Base-by-base conservation (phyloP, 192 early-diverging fungal genomes). In the Gonapodya prolifera region DNA sequence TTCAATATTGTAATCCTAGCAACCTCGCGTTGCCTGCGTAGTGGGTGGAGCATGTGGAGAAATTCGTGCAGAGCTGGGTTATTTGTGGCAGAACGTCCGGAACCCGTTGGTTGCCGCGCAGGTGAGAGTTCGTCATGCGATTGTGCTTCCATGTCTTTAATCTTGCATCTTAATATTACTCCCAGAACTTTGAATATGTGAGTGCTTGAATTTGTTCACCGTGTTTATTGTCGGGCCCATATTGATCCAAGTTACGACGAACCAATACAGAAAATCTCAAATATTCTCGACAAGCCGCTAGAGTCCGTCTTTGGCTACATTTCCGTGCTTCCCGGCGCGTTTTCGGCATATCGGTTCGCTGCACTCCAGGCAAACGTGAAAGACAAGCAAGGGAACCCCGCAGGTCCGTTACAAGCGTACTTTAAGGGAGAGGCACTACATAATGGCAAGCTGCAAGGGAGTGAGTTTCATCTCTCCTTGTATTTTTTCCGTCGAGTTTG, bases 271-370 rank as follows among this genome's bases (percentile, higher is more conserved):
- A 98, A 98, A 80, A 97, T 97, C 88, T 94, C 93, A 69, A 97
- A 97, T 80, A 97, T 97, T 70, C 89, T 98, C 28, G 96, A 98
- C 86, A 98, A 98, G 85, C 95, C 96, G 1, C 86, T 98, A 23
- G 96, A 98, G 79, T 94, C 92, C 23, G 90, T 95, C 23, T 96
- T 95, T 87, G 96, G 96, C 34, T 95, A 95, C 85, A 98, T 98
- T 75, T 93, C 94, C 0, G 96, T 96, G 75, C 86, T 98, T 1
- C 96, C 96, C 2, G 96, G 96, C 35, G 96, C 96, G 30, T 98
- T 98, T 82, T 97, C 95, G 1, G 96, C 95, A 23, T 98, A 97
- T 83, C 89, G 94, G 69, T 98, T 92, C 85, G 80, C 81, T 33
- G 96, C 95, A 29, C 83, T 98, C 30, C 86, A 92, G 80, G 90